A percentile compares a stretch with the other conserved stretches of the same genome.
phyloP scores from a whole-genome alignment of 2,329 filamentous ascomycete genomes.

The Colletotrichum trifolii region DNA sequence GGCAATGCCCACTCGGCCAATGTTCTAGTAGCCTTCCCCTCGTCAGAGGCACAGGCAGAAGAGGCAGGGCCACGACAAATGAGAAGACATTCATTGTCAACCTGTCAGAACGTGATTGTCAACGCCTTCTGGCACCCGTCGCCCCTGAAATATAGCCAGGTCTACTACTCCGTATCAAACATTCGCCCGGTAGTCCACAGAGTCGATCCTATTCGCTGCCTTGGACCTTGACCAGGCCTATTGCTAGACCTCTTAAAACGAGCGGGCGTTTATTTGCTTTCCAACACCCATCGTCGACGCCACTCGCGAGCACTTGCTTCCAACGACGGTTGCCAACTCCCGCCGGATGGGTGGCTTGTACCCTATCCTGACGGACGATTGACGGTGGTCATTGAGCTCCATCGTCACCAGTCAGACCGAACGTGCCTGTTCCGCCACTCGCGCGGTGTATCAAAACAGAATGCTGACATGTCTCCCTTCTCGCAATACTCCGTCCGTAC shows the following conservation, averaged over 20 bases:
- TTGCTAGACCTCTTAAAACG: slow-evolving; percentile 9
- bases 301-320: slow-evolving; percentile 28
- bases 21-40: not conserved
- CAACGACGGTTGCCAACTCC: not conserved
- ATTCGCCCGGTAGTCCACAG: not conserved
- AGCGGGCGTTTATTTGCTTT: slow-evolving; percentile 13
- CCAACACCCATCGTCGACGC: slow-evolving; percentile 18
- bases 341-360: not conserved
- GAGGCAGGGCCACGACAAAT: slow-evolving; percentile 13
- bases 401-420: too few species aligned
- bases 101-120: slow-evolving; percentile 13
- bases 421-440: slow-evolving; percentile 18
- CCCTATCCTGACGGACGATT: not conserved
- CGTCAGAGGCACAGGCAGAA: not conserved
- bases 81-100: slow-evolving; percentile 8
- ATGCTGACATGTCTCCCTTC: too few species aligned
- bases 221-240: slow-evolving; percentile 10
- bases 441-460: not conserved
- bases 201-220: slow-evolving; percentile 14
- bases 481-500: too few species aligned
- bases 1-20: slow-evolving; percentile 13
- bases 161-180: not conserved
- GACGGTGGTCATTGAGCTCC: not conserved
- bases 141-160: slow-evolving; percentile 20
- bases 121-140: not conserved